Percentiles rank a stretch among this genome's conserved stretches.
These are phyloP conservation scores for Mycena kentingensis DNA, from an alignment of 768 basidiomycete genomes.

Conservation along the genomic window DNA sequence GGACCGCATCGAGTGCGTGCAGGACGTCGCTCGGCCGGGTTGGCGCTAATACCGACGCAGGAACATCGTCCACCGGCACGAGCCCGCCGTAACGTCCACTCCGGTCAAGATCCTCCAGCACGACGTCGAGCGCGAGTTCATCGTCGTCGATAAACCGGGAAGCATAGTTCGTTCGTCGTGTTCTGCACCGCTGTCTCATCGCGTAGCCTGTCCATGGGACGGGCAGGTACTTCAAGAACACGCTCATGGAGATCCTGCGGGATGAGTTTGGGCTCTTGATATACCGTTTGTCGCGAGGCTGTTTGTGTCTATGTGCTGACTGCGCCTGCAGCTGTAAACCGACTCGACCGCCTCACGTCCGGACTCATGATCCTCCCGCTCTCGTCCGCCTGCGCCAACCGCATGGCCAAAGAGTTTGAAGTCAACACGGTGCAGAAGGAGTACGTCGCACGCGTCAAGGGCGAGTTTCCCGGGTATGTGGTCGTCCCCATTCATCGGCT, in stretches of 20 bases:
- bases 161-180: constrained; percentile 75
- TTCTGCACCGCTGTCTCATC: constrained; percentile 12
- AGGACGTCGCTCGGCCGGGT: constrained; percentile 4
- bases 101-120: constrained; percentile 79
- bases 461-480: constrained; percentile 82
- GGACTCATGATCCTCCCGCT: constrained; percentile 94
- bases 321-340: constrained; percentile 74
- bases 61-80: constrained; percentile 94
- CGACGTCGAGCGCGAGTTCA: constrained; percentile 77
- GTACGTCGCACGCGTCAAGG: constrained; percentile 86
- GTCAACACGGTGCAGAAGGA: constrained; percentile 84
- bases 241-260: constrained; percentile 82
- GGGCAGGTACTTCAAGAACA: constrained; percentile 88
- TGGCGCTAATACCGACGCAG: constrained; percentile 40
- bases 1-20: constrained; percentile 83
- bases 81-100: constrained; percentile 88
- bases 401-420: constrained; percentile 79
- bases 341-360: constrained; percentile 91
- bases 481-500: not conserved
- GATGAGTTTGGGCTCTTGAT: constrained; percentile 81
- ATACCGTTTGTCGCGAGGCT: constrained; percentile 84
- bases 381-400: constrained; percentile 64
- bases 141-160: constrained; percentile 96
- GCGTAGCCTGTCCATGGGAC: constrained; percentile 87
- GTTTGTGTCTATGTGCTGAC: not conserved